Base-by-base conservation (phyloP, 2,329 filamentous ascomycete species). In the Phyllosticta paracitricarpa region DNA sequence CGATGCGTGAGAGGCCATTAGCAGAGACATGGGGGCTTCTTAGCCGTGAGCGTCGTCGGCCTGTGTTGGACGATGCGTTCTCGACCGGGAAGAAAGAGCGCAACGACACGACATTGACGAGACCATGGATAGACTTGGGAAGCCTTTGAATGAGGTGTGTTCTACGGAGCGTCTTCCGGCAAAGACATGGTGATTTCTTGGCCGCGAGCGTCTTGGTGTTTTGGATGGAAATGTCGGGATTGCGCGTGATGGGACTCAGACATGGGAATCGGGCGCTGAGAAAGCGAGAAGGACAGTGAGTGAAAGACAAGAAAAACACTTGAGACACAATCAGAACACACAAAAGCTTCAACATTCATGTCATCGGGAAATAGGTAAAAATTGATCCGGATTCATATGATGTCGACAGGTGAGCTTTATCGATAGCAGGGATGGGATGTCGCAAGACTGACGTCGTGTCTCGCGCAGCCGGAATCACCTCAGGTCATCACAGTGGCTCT, bases 401-500 rank as follows among this genome's bases (percentile, higher is more conserved):
- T 54, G 26, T 28, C 19, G 30, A 12, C 24, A 59, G n/a, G n/a
- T n/a, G n/a, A n/a, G 58, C 58, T 59, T 59, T 59, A 59, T 59
- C 58, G 58, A 59, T 59, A 54, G 33, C 33, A 59, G 58, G 17
- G 4, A 25, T 12, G 12, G 3, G 22, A 48, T 54, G 26, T 35
- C 35, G 57, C n/a, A 48, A 54, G 33, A 40, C 33, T 59, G 57
- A 59, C 57, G 58, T 60, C 53, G 30, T 56, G 10, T 19, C 19
- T 22, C 10, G 26, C 28, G 57, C 51, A 14, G 28, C 51, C 30
- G 57, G n/a, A 52, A 56, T 60, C n/a, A n/a, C n/a, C n/a, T n/a
- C 58, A 60, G 53, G 58, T 60, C 53, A 60, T 60, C 58, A 56
- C 17, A 30, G 12, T 7, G 58, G 25, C 58, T 48, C 58, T 60